phyloP scores from a whole-genome alignment of 2,329 filamentous ascomycete species.

The Pyricularia grisea region DNA sequence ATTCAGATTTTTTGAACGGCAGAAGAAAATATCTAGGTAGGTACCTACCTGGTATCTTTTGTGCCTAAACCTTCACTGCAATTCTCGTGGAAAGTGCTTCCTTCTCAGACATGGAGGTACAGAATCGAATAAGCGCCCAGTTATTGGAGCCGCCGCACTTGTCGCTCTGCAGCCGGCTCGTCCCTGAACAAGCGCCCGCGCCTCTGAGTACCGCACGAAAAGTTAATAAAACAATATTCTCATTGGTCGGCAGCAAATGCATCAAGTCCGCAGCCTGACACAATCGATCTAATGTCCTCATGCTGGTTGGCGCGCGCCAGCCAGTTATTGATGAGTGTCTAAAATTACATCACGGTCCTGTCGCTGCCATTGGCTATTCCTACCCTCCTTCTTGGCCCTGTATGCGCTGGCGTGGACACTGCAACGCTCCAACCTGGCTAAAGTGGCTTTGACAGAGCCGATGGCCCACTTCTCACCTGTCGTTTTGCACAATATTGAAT shows the following conservation, averaged over 20 bases:
- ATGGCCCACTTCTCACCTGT: not conserved
- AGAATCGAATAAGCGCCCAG: not conserved
- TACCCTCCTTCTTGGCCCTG: slow-evolving; percentile 1
- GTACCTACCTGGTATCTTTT: too few relatives aligned
- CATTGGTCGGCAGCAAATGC: not conserved
- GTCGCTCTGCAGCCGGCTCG: not conserved
- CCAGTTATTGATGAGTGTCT: slow-evolving; percentile 18
- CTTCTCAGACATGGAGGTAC: not conserved
- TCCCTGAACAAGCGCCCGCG: not conserved
- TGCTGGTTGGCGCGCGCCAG: slow-evolving; percentile 29
- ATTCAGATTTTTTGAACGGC: not conserved
- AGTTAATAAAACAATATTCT: not conserved
- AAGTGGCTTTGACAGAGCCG: not conserved
- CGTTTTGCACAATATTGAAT: not conserved
- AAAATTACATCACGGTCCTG: slow-evolving; percentile 23
- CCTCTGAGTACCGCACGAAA: not conserved
- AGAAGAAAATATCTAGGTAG: not conserved
- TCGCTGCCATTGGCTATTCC: slow-evolving; percentile 22
- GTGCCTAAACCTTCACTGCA: not conserved
- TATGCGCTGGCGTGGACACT: not conserved
- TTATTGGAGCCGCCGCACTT: not conserved
- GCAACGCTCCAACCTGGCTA: not conserved
- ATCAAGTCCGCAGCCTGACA: not conserved
- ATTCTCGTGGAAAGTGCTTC: not conserved
- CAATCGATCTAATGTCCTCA: not conserved